A percentile compares a stretch with the other conserved stretches of the same genome.
These are phyloP conservation scores for Colletotrichum sp. DNA, from an alignment of 2,329 filamentous ascomycete species.

Conservation along the genomic window DNA sequence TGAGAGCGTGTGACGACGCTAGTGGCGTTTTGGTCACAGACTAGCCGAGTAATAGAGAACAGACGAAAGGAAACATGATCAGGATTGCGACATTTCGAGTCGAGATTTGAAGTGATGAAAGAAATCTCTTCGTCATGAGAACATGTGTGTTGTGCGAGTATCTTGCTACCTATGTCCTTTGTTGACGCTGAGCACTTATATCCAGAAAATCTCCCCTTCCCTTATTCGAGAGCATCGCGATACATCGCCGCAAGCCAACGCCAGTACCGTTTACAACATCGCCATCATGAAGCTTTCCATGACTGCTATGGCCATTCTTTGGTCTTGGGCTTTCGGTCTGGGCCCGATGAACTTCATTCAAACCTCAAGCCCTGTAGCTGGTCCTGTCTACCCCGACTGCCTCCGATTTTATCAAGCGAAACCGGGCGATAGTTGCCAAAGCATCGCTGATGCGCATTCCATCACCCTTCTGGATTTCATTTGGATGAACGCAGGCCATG, in stretches of 20 bases:
- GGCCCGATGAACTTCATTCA: not conserved
- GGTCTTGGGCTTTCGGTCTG: not conserved
- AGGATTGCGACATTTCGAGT: not conserved
- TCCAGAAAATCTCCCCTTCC: not conserved
- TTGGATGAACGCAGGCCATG: constrained; percentile 24
- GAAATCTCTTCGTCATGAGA: not conserved
- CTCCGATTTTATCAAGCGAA: not conserved
- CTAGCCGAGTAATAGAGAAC: not conserved
- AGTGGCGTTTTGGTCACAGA: not conserved
- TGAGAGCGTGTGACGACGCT: not conserved
- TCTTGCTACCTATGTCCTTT: not conserved
- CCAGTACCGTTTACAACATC: not conserved
- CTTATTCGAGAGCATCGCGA: not conserved
- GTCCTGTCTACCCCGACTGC: not conserved
- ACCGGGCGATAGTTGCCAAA: constrained; percentile 5
- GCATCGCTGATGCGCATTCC: constrained; percentile 28
- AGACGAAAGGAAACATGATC: not conserved
- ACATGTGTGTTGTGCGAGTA: not conserved
- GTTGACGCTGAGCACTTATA: not conserved
- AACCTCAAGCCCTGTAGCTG: not conserved
- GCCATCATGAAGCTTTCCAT: not conserved
- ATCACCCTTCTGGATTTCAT: constrained; percentile 30
- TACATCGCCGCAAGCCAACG: not conserved
- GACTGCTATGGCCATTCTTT: not conserved
- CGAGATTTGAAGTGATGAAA: not conserved